phyloP scores from a whole-genome alignment of 1,284 basidiomycete genomes.

The Ceratobasidium sp. region DNA sequence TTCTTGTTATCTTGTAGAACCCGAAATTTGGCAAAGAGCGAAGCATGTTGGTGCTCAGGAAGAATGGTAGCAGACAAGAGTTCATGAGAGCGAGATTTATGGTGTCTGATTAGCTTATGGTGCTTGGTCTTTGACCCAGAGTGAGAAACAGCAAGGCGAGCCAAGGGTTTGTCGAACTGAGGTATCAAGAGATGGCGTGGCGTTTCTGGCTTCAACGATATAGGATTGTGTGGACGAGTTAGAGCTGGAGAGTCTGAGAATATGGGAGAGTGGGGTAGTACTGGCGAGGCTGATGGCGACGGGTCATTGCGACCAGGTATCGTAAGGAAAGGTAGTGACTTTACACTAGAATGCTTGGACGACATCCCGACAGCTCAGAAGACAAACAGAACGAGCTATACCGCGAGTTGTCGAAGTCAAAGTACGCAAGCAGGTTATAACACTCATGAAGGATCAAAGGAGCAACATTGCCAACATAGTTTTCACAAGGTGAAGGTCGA shows the following conservation, averaged over 20 bases:
- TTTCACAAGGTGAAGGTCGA: constrained; percentile 19
- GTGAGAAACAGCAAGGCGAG: constrained; percentile 15
- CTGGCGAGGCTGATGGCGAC: constrained; percentile 33
- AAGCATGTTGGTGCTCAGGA: constrained; percentile 20
- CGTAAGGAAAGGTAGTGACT: constrained; percentile 37
- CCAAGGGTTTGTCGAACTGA: constrained; percentile 38
- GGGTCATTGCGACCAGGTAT: constrained; percentile 30
- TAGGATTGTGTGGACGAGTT: constrained; percentile 34
- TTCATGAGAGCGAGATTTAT: constrained; percentile 39
- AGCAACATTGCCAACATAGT: constrained; percentile 11
- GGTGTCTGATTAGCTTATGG: constrained; percentile 40
- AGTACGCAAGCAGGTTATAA: neutral
- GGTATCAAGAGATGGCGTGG: constrained; percentile 41
- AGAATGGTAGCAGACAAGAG: constrained; percentile 10
- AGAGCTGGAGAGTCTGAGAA: constrained; percentile 12
- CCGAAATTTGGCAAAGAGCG: constrained; percentile 31
- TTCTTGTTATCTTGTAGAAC: constrained; percentile 34
- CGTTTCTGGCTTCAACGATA: constrained; percentile 34
- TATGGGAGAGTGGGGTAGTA: constrained; percentile 37
- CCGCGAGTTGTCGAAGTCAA: neutral
- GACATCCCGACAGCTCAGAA: constrained; percentile 30
- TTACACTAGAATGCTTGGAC: constrained; percentile 40
- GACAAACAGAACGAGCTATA: neutral
- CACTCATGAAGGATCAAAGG: constrained; percentile 16
- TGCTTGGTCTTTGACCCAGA: constrained; percentile 24